Base-by-base conservation (phyloP, 2,329 filamentous ascomycete genomes). In the Aspergillus latus region DNA sequence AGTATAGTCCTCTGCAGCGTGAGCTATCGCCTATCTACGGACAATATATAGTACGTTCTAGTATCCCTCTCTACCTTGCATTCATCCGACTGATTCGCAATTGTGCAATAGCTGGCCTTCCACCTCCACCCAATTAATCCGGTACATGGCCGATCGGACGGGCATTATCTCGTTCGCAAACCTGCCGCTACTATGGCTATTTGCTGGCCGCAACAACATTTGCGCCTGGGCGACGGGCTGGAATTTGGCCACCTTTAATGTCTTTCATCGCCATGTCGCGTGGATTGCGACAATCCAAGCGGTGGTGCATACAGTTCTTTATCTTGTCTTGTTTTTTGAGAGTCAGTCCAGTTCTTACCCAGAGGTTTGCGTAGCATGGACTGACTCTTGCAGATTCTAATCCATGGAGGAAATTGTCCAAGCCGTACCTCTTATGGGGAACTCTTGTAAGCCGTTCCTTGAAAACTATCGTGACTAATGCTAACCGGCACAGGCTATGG, bases 201-300 rank as follows among this genome's bases (percentile, higher is more conserved):
- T 89, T 61, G 83, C 82, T 0, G 83, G 84, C 66, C 77, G 87
- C 8, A 90, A 89, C 59, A 88, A 89, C 50, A 64, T 85, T 0
- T 77, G 88, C 13, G 74, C 88, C 53, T 87, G 84, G 84, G 66
- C 85, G 0, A 89, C 87, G 0, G 86, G 86, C 0, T 89, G 87
- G 86, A 84, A 83, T 9, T 88, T 87, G 66, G 79, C 80, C 1
- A 85, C 84, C 0, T 89, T 84, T 64, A 89, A 84, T 61, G 79
- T 84, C 40, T 88, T 88, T 51, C 87, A 89, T 68, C 82, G 87
- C 0, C 86, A 85, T 78, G 77, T 86, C 3, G 86, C 87, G 0
- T 77, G 86, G 15, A 76, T 88, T 2, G 79, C 84, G 5, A 86
- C 85, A 0, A 55, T 85, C 0, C 80, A 88, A 61, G 86, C 84